Percentiles rank a stretch among this genome's conserved stretches.
phyloP scores from a whole-genome alignment of 352 stramenopile genomes.

The Globisporangium nodosum region DNA sequence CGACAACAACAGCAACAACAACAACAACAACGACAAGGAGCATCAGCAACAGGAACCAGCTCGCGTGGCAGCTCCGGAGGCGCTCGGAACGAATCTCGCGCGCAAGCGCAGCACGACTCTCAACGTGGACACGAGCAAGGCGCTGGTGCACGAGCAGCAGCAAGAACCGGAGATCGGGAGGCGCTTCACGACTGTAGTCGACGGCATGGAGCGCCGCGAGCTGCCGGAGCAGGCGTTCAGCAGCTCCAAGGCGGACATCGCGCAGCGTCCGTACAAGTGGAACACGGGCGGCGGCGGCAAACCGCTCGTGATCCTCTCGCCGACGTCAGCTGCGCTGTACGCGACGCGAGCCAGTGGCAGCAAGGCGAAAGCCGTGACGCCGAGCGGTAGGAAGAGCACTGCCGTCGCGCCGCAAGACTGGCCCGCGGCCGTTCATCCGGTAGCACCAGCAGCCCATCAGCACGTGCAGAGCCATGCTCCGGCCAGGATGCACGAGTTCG shows the following conservation, averaged over 20 bases:
- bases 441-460: background rate
- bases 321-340: constrained; percentile 6
- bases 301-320: constrained; percentile 10
- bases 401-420: constrained; percentile 4
- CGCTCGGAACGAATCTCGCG: constrained; percentile 2
- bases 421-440: constrained; percentile 1
- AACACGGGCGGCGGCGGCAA: constrained; percentile 13
- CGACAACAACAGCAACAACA: background rate
- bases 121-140: constrained; percentile 12
- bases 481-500: background rate
- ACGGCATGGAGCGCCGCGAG: constrained; percentile 7
- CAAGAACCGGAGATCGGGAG: constrained; percentile 2
- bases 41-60: background rate
- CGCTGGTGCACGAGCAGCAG: background rate
- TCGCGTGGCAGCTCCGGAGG: background rate
- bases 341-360: background rate
- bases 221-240: constrained; percentile 13
- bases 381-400: background rate
- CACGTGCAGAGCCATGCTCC: background rate
- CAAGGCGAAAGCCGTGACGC: constrained; percentile 6
- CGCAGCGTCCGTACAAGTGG: constrained; percentile 7
- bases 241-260: constrained; percentile 15
- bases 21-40: background rate
- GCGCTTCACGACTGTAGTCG: constrained; percentile 12
- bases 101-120: constrained; percentile 15